Percentiles rank a stretch among this genome's conserved stretches.
Evolutionary conservation across 768 basidiomycete genomes (phyloP).

Genomic region (Clitopilus hobsonii): DNA sequence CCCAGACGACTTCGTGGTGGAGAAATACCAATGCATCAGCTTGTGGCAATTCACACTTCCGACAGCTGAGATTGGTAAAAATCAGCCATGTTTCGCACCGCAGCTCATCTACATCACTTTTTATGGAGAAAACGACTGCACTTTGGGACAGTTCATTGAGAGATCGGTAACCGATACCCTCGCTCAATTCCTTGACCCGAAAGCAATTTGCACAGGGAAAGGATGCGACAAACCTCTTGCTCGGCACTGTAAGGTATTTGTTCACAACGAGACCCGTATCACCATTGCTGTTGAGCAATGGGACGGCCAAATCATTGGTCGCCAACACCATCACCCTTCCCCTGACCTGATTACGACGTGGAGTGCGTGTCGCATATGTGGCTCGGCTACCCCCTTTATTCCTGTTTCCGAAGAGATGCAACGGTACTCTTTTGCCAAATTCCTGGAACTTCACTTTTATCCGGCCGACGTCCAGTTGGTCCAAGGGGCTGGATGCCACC

Average conservation of each 20-base stretch:
- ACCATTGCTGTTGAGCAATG: conserved; percentile 87
- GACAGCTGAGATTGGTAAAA: conserved; percentile 57
- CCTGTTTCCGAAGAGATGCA: conserved; percentile 90
- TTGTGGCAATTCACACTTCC: conserved; percentile 80
- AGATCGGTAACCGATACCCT: conserved; percentile 65
- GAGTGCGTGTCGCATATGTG: conserved; percentile 81
- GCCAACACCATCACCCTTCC: conserved; percentile 45
- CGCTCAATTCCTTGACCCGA: conserved; percentile 66
- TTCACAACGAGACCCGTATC: conserved; percentile 82
- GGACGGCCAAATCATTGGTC: conserved; percentile 71
- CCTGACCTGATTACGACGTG: conserved; percentile 86
- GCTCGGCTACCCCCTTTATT: conserved; percentile 80
- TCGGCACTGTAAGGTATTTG: conserved; percentile 85
- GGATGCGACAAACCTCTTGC: conserved; percentile 78
- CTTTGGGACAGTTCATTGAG: conserved; percentile 92
- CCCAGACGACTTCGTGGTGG: conserved; percentile 79
- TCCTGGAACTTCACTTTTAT: conserved; percentile 94
- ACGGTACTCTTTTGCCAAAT: conserved; percentile 92
- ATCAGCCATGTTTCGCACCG: conserved; percentile 78
- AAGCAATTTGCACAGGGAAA: conserved; percentile 77
- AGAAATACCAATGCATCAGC: conserved; percentile 88
- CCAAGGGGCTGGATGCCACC: conserved; percentile 86
- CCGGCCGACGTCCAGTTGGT: conserved; percentile 81
- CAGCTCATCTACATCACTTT: conserved; percentile 71
- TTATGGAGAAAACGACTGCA: conserved; percentile 90